A percentile compares a stretch with the other conserved stretches of the same genome.
phyloP scores from a whole-genome alignment of 306 rosid species.

The Herpetospermum pedunculosum region DNA sequence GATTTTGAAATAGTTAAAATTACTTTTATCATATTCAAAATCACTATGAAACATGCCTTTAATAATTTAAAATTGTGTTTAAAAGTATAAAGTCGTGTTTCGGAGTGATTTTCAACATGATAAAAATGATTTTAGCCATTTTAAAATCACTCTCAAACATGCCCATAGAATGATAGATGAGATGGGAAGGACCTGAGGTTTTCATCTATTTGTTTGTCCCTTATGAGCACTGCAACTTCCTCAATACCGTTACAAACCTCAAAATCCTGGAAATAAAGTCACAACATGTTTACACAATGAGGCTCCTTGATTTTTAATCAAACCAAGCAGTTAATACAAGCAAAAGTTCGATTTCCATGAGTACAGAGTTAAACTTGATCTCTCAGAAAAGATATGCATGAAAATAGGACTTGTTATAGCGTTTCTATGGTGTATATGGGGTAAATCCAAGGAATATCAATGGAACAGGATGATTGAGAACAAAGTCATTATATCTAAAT shows the following conservation, averaged over 20 bases:
- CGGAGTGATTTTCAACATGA: no score
- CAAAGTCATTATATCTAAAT: not conserved
- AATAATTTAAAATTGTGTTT: no score
- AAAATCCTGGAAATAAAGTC: slow-evolving; percentile 44
- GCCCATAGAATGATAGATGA: not conserved
- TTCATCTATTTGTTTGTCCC: slow-evolving; percentile 80
- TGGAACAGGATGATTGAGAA: not conserved
- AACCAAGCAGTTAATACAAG: not conserved
- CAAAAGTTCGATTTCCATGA: not conserved
- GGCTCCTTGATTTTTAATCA: not conserved
- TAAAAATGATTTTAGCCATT: no score
- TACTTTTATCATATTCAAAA: no score
- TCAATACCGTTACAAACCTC: slow-evolving; percentile 62
- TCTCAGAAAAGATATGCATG: not conserved
- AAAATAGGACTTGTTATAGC: not conserved
- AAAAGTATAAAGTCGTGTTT: no score
- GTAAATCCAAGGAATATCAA: not conserved
- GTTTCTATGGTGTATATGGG: not conserved
- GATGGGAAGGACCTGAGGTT: slow-evolving; percentile 54
- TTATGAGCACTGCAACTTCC: slow-evolving; percentile 79
- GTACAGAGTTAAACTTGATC: not conserved
- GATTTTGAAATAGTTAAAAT: no score
- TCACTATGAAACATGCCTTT: no score
- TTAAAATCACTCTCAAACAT: no score
- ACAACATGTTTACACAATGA: not conserved